Base-by-base conservation (phyloP, 495 filamentous ascomycete genomes). In the Terfezia boudieri region DNA sequence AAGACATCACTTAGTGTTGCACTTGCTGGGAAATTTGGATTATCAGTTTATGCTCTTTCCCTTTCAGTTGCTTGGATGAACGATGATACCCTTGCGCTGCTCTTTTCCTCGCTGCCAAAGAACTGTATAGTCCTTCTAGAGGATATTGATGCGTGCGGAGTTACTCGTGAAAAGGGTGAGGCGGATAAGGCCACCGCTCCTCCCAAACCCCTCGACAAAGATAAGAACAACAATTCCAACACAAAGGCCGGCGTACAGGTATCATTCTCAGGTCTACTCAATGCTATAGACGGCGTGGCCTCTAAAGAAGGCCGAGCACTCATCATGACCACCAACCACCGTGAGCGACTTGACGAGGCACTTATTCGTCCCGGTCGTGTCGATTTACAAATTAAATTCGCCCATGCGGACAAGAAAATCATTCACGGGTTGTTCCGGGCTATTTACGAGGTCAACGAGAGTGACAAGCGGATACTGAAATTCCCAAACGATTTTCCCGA, bases 281-380 rank as follows among this genome's bases (percentile, higher is more conserved):
- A 92, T 65, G 77, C 75, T 49, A 82, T 92, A 56, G 85, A 92
- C 60, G 84, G 85, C 32, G 84, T 88, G 0, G 81, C 81, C 8
- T 81, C 80, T 2, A 81, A 86, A 54, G 84, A 89, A 67, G 85
- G 84, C 26, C 75, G 82, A 32, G 74, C 89, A 9, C 72, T 90
- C 8, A 77, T 90, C 67, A 86, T 90, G 79, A 90, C 85, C 0
- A 88, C 82, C 22, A 92, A 92, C 65, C 73, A 79, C 54, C 80
- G 79, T 1, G 81, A 88, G 57, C 71, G 73, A 16, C 72, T 92
- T 2, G 84, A 90, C 63, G 69, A 75, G 3, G 85, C 85, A 1
- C 71, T 92, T 11, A 78, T 85, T 55, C 75, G 85, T 1, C 82
- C 83, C 0, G 84, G 83, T 2, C 73, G 85, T 4, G 76, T 87